A percentile compares a stretch with the other conserved stretches of the same genome.
These are phyloP conservation scores for Oryza coarctata DNA, from an alignment of 176 grass and related monocot species.

Conservation along the genomic window DNA sequence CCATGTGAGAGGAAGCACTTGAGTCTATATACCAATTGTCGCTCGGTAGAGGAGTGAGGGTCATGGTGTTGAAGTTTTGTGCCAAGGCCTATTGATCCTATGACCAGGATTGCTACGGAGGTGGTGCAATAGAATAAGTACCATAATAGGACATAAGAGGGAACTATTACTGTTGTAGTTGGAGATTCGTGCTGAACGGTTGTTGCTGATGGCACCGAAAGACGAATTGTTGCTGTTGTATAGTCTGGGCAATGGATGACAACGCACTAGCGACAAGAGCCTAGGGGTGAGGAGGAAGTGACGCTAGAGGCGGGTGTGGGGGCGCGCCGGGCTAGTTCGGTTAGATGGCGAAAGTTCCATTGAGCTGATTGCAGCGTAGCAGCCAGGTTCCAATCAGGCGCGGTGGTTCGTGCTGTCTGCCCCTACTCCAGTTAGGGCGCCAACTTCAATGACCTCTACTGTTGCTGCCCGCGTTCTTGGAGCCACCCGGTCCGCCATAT, in stretches of 20 bases:
- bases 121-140: rapidly evolving
- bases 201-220: not conserved
- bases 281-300: not conserved
- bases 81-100: not conserved
- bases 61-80: not conserved
- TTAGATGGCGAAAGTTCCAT: not conserved
- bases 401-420: too few relatives aligned
- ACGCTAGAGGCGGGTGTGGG: not conserved
- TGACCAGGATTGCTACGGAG: not conserved
- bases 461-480: too few relatives aligned
- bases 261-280: not conserved
- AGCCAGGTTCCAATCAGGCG: too few relatives aligned
- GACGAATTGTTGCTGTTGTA: too few relatives aligned
- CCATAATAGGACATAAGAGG: not conserved
- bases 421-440: too few relatives aligned
- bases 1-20: too few relatives aligned
- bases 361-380: not conserved
- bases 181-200: not conserved
- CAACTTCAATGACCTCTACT: too few relatives aligned
- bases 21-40: not conserved
- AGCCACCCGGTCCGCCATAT: too few relatives aligned
- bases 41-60: not conserved
- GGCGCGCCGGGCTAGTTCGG: not conserved
- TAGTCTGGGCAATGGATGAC: too few relatives aligned
- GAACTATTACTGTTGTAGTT: too few relatives aligned